A percentile compares a stretch with the other conserved stretches of the same genome.
phyloP scores from a whole-genome alignment of 75 land plant genomes.

The Larix kaempferi region DNA sequence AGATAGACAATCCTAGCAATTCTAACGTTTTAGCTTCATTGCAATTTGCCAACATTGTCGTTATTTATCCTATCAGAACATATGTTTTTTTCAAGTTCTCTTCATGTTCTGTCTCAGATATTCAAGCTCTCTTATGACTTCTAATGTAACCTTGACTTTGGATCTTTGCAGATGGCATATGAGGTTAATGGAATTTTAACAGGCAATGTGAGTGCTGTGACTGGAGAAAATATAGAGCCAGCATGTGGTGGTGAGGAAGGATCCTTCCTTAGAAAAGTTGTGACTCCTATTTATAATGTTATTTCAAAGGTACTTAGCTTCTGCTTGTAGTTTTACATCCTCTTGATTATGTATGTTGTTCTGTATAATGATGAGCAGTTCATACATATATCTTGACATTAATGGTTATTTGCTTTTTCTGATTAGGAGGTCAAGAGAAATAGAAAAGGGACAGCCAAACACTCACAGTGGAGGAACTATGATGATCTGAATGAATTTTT shows the following conservation, averaged over 20 bases:
- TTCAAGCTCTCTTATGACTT: neutral
- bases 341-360: constrained; percentile 9
- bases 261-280: constrained; percentile 75
- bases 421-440: constrained; percentile 67
- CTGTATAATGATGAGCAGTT: constrained; percentile 19
- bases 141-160: too few species aligned
- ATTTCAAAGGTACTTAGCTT: constrained; percentile 52
- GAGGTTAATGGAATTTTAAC: constrained; percentile 55
- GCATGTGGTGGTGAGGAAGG: constrained; percentile 76
- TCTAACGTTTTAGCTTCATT: neutral
- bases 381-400: neutral
- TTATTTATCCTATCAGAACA: neutral
- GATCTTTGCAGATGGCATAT: constrained; percentile 74
- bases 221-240: constrained; percentile 71
- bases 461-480: constrained; percentile 96
- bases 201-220: constrained; percentile 56
- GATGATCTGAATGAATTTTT: constrained; percentile 97
- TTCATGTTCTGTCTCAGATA: neutral
- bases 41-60: neutral
- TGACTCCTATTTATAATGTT: constrained; percentile 81
- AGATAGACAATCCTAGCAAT: too few species aligned
- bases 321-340: neutral
- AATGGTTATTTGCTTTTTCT: neutral
- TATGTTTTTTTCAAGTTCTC: neutral
- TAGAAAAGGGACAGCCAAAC: constrained; percentile 62